Percentiles rank a stretch among this genome's conserved stretches.
phyloP scores from a whole-genome alignment of 2,329 filamentous ascomycete genomes.

The Juglanconis oblonga region DNA sequence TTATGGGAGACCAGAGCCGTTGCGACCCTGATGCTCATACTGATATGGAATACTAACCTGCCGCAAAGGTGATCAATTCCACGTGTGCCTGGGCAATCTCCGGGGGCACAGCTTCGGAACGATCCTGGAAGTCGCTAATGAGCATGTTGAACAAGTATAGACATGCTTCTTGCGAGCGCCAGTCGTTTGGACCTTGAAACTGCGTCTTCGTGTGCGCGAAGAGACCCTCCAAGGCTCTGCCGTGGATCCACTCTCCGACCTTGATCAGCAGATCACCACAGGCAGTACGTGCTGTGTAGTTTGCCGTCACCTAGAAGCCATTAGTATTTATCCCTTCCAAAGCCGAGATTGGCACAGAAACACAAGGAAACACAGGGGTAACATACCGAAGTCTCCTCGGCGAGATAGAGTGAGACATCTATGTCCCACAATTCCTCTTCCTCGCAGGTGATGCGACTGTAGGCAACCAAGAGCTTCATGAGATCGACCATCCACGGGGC shows the following conservation, averaged over 20 bases:
- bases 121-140: slow-evolving; percentile 77
- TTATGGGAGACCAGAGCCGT: background rate
- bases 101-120: slow-evolving; percentile 66
- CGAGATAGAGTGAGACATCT: slow-evolving; percentile 91
- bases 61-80: slow-evolving; percentile 75
- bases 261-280: slow-evolving; percentile 92
- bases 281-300: slow-evolving; percentile 91
- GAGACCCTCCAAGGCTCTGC: slow-evolving; percentile 73
- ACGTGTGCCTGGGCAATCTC: slow-evolving; percentile 72
- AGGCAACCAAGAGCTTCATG: slow-evolving; percentile 79
- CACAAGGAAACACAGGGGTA: background rate
- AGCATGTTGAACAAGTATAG: slow-evolving; percentile 85
- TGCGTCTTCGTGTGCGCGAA: slow-evolving; percentile 72
- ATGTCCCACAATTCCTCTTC: slow-evolving; percentile 96
- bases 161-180: slow-evolving; percentile 72
- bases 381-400: slow-evolving; percentile 77
- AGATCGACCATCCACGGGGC: slow-evolving; percentile 84
- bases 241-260: slow-evolving; percentile 82
- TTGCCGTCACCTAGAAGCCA: slow-evolving; percentile 65
- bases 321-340: background rate
- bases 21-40: background rate
- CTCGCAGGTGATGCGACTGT: slow-evolving; percentile 86
- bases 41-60: slow-evolving; percentile 46
- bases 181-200: slow-evolving; percentile 58
- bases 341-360: background rate